Evolutionary conservation across 768 basidiomycete genomes (phyloP).

Genomic region (Mycena chlorophos): DNA sequence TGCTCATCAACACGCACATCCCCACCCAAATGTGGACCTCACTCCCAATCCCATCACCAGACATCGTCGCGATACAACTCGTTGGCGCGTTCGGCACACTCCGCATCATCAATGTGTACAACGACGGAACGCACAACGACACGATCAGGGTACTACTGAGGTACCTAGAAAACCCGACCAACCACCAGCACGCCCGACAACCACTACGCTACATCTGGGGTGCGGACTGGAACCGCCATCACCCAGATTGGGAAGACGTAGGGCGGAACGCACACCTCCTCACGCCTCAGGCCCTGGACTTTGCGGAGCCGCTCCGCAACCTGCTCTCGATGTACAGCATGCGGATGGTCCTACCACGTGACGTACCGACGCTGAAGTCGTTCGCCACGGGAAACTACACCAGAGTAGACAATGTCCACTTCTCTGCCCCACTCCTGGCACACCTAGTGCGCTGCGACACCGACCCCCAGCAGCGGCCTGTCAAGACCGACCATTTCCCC

Average conservation of each 20-base stretch:
- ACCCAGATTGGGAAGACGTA: slow-evolving; percentile 39
- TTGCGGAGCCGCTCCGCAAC: slow-evolving; percentile 28
- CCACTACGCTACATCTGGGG: slow-evolving; percentile 28
- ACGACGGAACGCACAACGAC: slow-evolving; percentile 23
- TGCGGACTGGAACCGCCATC: slow-evolving; percentile 43
- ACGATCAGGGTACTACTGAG: slow-evolving; percentile 8
- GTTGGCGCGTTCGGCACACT: slow-evolving; percentile 16
- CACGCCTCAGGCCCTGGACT: slow-evolving; percentile 24
- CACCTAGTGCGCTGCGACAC: slow-evolving; percentile 30
- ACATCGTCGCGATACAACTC: slow-evolving; percentile 30
- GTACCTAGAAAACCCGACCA: not conserved
- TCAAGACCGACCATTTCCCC: slow-evolving; percentile 41
- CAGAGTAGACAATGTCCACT: slow-evolving; percentile 47
- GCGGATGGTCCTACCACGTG: slow-evolving; percentile 33
- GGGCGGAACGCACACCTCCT: slow-evolving; percentile 33
- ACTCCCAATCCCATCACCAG: slow-evolving; percentile 21
- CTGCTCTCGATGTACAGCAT: slow-evolving; percentile 28
- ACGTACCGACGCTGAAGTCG: slow-evolving; percentile 35
- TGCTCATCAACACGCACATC: slow-evolving; percentile 21
- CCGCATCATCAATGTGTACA: slow-evolving; percentile 35
- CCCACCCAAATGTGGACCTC: slow-evolving; percentile 25
- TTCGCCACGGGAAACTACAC: slow-evolving; percentile 32
- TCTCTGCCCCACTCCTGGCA: slow-evolving; percentile 17
- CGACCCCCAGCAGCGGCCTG: slow-evolving; percentile 11
- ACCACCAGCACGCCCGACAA: not conserved